These are phyloP conservation scores for Harrya chromipes DNA, from an alignment of 768 basidiomycete species.

Conservation along the genomic window DNA sequence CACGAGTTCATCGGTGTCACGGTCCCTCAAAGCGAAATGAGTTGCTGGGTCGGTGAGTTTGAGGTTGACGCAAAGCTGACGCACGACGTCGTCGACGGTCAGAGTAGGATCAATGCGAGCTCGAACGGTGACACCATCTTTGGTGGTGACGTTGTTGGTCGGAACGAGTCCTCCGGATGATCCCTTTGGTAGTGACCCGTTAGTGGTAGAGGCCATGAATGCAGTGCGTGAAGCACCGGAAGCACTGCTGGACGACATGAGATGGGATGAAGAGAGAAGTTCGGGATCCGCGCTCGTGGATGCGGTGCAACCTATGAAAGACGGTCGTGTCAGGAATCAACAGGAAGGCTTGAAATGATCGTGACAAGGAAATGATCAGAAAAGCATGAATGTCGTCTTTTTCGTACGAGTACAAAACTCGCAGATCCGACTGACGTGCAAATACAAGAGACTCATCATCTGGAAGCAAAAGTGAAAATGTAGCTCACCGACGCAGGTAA, in stretches of 20 bases:
- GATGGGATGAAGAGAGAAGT: not conserved
- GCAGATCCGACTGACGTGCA: slow-evolving; percentile 62
- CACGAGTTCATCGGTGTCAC: slow-evolving; percentile 74
- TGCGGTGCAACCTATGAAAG: slow-evolving; percentile 2
- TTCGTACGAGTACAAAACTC: slow-evolving; percentile 20
- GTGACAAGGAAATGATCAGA: slow-evolving; percentile 35
- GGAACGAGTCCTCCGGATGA: slow-evolving; percentile 56
- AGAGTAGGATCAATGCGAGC: slow-evolving; percentile 83
- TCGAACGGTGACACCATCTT: slow-evolving; percentile 70
- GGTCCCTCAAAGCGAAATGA: slow-evolving; percentile 74
- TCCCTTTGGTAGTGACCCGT: slow-evolving; percentile 36
- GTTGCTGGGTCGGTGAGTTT: slow-evolving; percentile 72
- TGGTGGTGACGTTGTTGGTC: slow-evolving; percentile 81
- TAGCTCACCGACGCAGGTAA: slow-evolving; percentile 18
- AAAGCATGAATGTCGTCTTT: slow-evolving; percentile 40
- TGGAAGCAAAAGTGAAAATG: not conserved
- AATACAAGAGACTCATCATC: slow-evolving; percentile 49
- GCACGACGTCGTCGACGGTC: slow-evolving; percentile 80
- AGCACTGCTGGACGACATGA: slow-evolving; percentile 29
- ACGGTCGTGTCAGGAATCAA: slow-evolving; percentile 5
- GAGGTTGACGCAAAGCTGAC: slow-evolving; percentile 77
- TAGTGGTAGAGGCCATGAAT: slow-evolving; percentile 25
- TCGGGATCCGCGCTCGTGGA: not conserved
- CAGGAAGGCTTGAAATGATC: not conserved
- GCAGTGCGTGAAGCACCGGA: slow-evolving; percentile 30